Base-by-base conservation (phyloP, 2,329 filamentous ascomycete species). In the Fusarium phyllophilum region DNA sequence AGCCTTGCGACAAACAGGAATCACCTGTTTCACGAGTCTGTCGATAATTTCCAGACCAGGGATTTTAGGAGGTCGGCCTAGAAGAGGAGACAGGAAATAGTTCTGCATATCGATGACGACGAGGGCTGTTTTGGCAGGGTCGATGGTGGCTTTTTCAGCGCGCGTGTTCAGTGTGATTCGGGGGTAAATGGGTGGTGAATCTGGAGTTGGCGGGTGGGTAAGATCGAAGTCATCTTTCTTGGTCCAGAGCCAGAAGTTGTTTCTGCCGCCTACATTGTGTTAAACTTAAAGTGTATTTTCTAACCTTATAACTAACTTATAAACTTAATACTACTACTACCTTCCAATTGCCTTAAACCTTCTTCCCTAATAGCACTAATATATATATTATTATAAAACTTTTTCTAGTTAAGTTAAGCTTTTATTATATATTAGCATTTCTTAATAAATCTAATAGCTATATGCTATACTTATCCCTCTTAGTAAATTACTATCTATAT, bases 11-110 rank as follows among this genome's bases (percentile, higher is more conserved):
- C 41, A 48, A 8, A n/a, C n/a, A 0, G 39, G 55, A 46, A 58
- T n/a, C 18, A 36, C 10, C 1, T 58, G 2, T 0, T 29, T 58
- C 5, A 8, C n/a, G 14, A 58, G 41, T 1, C 22, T 48, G 6
- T 58, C n/a, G 3, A 36, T 41, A 2, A 58, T 48, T 1, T 6
- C 10, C 0, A 58, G 39, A 1, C 55, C 55, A 14, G 4, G 3
- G 3, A 41, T 48, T 8, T 29, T 2, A 0, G n/a, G 14, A 0
- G 55, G 55, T 0, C 41, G 55, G 6, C 41, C 41, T 0, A 58
- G 18, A n/a, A 58, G 41, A 18, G 55, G 41, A 0, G 41, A 58
- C 0, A 46, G 2, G 14, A 48, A 36, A 13, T 58, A 58, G 8
- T 58, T 58, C 3, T 58, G 55, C 39, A 58, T 36, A 3, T 58